Conservation (phyloP, 1,284 basidiomycete species). For the Puccinia horiana region DNA sequence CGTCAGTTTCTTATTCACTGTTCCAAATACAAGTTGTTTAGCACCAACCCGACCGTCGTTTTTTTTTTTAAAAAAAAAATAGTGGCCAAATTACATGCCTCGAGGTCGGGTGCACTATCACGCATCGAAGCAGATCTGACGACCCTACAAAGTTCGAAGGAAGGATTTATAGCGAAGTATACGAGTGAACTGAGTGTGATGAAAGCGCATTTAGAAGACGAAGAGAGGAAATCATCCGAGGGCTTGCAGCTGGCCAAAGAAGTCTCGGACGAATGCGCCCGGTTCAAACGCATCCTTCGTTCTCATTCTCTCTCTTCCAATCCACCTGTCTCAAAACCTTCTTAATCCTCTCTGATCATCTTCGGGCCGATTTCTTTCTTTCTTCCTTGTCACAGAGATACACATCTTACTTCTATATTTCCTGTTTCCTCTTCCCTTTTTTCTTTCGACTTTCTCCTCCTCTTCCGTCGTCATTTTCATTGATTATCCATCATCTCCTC, state of each 20-base stretch:
- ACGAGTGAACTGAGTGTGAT: conserved; percentile 11
- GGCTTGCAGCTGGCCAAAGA: conserved; percentile 17
- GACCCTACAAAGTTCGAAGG: conserved; percentile 33
- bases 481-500: neutral
- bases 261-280: conserved; percentile 44
- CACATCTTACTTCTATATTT: neutral
- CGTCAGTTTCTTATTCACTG: conserved; percentile 26
- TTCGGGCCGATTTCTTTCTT: neutral
- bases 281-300: conserved; percentile 49
- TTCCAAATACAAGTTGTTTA: too few relatives aligned
- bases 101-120: conserved; percentile 45
- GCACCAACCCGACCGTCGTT: too few relatives aligned
- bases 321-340: neutral
- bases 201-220: conserved; percentile 10
- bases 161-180: conserved; percentile 32
- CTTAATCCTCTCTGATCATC: neutral
- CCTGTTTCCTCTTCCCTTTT: conserved; percentile 12
- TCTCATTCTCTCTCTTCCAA: conserved; percentile 9
- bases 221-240: neutral
- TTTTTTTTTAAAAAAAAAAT: neutral
- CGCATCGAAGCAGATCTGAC: conserved; percentile 30
- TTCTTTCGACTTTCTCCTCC: neutral
- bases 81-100: conserved; percentile 49
- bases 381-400: neutral
- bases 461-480: conserved; percentile 5